Base-by-base conservation (phyloP, 352 stramenopile genomes). In the Blastocystis sp. region DNA sequence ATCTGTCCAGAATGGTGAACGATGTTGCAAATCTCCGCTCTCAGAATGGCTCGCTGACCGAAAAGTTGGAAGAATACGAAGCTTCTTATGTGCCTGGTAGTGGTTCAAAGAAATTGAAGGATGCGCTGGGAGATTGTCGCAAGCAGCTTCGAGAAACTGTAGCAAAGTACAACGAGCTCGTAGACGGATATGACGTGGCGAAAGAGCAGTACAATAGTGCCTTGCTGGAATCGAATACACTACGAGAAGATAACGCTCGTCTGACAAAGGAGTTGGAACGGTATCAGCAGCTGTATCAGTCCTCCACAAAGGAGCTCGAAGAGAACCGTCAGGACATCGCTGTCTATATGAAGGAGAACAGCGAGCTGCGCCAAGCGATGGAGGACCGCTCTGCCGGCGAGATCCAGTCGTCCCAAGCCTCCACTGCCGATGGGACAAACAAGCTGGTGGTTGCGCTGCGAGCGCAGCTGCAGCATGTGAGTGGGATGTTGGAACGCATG, bases 51-150 rank as follows among this genome's bases (percentile, higher is more conserved):
- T 84, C 56, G 7, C 53, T 84, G 34, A 64, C 26, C 1, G 73
- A 84, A 43, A 29, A 68, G 39, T 20, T 84, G 13, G 8, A 53
- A 1, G 73, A 84, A 47, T 84, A 84, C 39, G 73, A 84, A 29
- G 53, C 47, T 13, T 47, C 26, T 37, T 84, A 84, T 64, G 73
- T 84, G 20, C 73, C 56, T 8, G 73, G 47, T 26, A 69, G 8
- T 7, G 73, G 73, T 41, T 84, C 73, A 6, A 63, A 84, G 73
- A 84, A 68, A 84, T n/a, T 84, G 73, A 84, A 84, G 50, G 73
- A 84, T 45, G 47, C 73, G 18, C 26, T 84, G 6, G 73, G n/a
- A 34, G 73, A 84, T 20, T 23, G 43, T 20, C 73, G 73, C 29
- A 63, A 47, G 29, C 18, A 63, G 50, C 55, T 84, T n/a, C 73